Percentiles rank a stretch among this genome's conserved stretches.
Conservation (phyloP, 2,329 filamentous ascomycete genomes). For the Colletotrichum kahawae region DNA sequence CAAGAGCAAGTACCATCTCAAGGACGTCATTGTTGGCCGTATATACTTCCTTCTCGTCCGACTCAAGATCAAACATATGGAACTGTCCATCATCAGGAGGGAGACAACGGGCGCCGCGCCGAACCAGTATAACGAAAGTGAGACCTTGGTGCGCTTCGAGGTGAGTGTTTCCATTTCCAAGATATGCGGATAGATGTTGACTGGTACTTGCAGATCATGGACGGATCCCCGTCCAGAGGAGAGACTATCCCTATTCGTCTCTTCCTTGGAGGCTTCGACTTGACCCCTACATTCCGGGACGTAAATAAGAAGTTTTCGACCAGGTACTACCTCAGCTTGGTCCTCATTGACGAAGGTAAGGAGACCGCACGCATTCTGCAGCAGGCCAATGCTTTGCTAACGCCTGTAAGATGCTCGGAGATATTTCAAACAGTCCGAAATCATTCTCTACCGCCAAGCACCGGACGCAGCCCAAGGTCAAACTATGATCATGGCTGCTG, state of each 20-base stretch:
- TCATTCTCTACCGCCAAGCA: conserved; percentile 89
- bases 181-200: not conserved
- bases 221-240: conserved; percentile 95
- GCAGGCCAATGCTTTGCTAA: conserved; percentile 20
- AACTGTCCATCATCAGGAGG: conserved; percentile 93
- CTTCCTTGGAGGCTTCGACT: conserved; percentile 95
- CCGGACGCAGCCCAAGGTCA: conserved; percentile 58
- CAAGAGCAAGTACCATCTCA: conserved; percentile 98
- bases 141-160: conserved; percentile 96
- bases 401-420: conserved; percentile 78
- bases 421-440: conserved; percentile 99
- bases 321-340: conserved; percentile 94
- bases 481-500: conserved; percentile 40
- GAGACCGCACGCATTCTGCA: conserved; percentile 10
- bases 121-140: conserved; percentile 99
- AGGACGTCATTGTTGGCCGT: conserved; percentile 97
- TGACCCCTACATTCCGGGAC: conserved; percentile 97
- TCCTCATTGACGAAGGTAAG: conserved; percentile 90
- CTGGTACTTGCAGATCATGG: conserved; percentile 77
- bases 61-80: conserved; percentile 99
- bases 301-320: conserved; percentile 99
- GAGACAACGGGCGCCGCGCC: conserved; percentile 96
- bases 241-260: conserved; percentile 94
- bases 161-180: conserved; percentile 44
- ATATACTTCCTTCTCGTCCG: conserved; percentile 98